Evolutionary conservation across 148 eudicot genomes (phyloP), one percentile per base, ranked within the genome.

Genomic region (Arbutus unedo): DNA sequence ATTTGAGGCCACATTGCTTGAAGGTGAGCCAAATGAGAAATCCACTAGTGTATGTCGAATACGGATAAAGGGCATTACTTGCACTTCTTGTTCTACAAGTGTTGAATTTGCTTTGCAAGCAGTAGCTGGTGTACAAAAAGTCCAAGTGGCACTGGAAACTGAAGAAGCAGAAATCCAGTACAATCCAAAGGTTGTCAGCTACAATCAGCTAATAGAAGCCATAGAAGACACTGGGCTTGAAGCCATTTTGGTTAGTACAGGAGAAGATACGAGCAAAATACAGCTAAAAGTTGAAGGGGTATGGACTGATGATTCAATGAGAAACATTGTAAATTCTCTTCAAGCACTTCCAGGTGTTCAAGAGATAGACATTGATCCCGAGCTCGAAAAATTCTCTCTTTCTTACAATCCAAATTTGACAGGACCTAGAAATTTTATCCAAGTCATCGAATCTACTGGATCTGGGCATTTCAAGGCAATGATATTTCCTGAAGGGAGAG

Each of bases 371-470:
- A 82, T 93, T 49, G 90, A 94, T 62, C 73, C 77, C 6, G 89
- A 86, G 47, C 84, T 88, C 48, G 83, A 81, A 9, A 96, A 90
- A 81, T 51, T 94, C 7, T 87, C 97, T 15, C 13, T 96, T 71
- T 87, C 93, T 44, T 94, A 96, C 87, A 91, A 89, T 77, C 88
- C 98, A 50, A 94, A 94, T 75, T 47, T 91, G 73, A 89, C 91
- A 8, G 98, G 99, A 79, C 99, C 99, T 25, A 86, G 99, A 80
- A 82, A 85, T 64, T 93, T 96, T 44, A 92, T 96, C 54, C 86
- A 93, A 82, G 91, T 86, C 44, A 89, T 96, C 50, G 93, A 91
- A 85, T 88, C 93, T 8, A 87, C 89, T 11, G 95, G 91, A 49
- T 87, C 84, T 0, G 95, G 92, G 18, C 76, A 75, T n/a, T 90